phyloP scores from a whole-genome alignment of 2,329 filamentous ascomycete species.

The Cordyceps cicadae region DNA sequence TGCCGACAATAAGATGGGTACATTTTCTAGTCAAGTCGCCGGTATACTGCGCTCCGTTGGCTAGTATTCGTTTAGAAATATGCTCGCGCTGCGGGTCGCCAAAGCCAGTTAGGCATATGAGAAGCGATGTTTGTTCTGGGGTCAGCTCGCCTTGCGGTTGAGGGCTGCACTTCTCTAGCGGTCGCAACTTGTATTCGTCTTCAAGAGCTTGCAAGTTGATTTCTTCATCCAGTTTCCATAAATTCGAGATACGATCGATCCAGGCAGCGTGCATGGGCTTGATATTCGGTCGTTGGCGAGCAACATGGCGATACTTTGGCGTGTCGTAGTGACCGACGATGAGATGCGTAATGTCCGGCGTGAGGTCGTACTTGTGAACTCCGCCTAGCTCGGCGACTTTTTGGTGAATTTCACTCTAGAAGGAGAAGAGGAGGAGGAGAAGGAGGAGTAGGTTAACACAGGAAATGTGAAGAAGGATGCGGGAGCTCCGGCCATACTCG shows the following conservation, averaged over 20 bases:
- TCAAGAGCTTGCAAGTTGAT: slow-evolving; percentile 68
- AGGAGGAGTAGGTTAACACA: neutral
- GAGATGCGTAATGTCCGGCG: slow-evolving; percentile 91
- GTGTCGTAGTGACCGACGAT: slow-evolving; percentile 85
- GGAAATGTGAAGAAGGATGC: slow-evolving; percentile 3
- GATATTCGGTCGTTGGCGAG: slow-evolving; percentile 78
- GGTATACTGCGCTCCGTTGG: slow-evolving; percentile 74
- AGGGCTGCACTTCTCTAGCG: slow-evolving; percentile 49
- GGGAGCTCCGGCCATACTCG: slow-evolving; percentile 45
- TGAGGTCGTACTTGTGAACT: slow-evolving; percentile 79
- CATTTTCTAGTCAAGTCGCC: slow-evolving; percentile 79
- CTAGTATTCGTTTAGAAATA: slow-evolving; percentile 58
- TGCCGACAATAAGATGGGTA: slow-evolving; percentile 77
- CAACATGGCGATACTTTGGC: slow-evolving; percentile 91
- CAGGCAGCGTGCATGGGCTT: slow-evolving; percentile 74
- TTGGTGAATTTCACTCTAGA: slow-evolving; percentile 47
- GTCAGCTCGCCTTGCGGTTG: slow-evolving; percentile 22
- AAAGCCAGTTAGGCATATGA: slow-evolving; percentile 51
- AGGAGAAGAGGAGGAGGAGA: neutral
- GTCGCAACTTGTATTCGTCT: slow-evolving; percentile 52
- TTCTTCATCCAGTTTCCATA: slow-evolving; percentile 75
- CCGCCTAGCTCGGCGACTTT: slow-evolving; percentile 77
- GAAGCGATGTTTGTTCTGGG: slow-evolving; percentile 26
- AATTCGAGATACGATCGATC: slow-evolving; percentile 69
- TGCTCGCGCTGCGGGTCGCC: slow-evolving; percentile 53